Evolutionary conservation across 129 eudicot species (phyloP).

Genomic region (Escallonia herrerae): DNA sequence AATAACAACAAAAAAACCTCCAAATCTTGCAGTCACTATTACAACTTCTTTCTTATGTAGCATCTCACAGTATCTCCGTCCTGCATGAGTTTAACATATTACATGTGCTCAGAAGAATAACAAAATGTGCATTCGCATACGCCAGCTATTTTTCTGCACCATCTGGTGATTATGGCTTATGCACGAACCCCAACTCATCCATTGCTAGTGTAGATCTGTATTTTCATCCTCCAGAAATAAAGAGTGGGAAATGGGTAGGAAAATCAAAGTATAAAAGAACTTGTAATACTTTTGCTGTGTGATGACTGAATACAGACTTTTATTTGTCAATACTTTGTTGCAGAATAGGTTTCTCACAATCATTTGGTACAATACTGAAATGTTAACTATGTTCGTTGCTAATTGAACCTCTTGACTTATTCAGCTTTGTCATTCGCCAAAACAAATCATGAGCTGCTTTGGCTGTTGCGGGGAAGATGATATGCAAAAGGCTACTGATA

Average conservation of each 20-base stretch:
- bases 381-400: not conserved
- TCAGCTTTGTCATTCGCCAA: not conserved
- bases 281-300: not conserved
- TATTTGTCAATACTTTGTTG: too few species aligned
- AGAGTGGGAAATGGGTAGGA: not conserved
- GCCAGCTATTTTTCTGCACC: not conserved
- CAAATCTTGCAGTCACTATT: too few species aligned
- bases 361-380: too few species aligned
- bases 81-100: too few species aligned
- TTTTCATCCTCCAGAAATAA: not conserved
- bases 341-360: too few species aligned
- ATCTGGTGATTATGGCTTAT: not conserved
- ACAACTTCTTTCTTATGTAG: too few species aligned
- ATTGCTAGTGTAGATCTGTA: too few species aligned
- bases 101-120: not conserved
- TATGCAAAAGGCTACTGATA: constrained; percentile 61
- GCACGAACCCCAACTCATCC: too few species aligned
- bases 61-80: too few species aligned
- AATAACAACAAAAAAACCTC: too few species aligned
- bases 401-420: not conserved
- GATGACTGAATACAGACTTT: not conserved
- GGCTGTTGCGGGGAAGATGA: constrained; percentile 67
- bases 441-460: constrained; percentile 36
- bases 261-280: not conserved
- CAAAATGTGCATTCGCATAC: not conserved